These are phyloP conservation scores for Quercus rubra DNA, from an alignment of 306 rosid genomes.

Conservation along the genomic window DNA sequence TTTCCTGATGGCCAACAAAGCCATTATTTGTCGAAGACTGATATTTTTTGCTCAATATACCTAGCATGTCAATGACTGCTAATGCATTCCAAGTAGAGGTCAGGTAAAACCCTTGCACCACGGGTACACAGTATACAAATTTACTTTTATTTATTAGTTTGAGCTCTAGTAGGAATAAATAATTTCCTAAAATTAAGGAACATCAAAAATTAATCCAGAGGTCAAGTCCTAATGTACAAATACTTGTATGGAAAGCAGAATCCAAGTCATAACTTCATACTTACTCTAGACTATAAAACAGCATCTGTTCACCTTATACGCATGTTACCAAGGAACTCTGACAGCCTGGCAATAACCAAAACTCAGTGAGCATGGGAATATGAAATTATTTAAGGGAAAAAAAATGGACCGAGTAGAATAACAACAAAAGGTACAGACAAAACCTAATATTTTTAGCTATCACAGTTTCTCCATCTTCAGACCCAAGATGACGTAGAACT, in stretches of 20 bases:
- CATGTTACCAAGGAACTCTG: constrained; percentile 78
- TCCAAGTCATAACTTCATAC: constrained; percentile 21
- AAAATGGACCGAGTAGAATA: not conserved
- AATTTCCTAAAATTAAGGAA: not conserved
- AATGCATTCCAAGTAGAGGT: not conserved
- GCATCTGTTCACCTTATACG: constrained; percentile 59
- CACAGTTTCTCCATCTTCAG: constrained; percentile 76
- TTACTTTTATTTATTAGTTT: not conserved
- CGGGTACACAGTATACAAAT: not conserved
- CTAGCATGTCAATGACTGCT: not conserved
- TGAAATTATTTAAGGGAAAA: not conserved
- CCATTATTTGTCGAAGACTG: not conserved
- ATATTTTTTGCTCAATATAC: too few relatives aligned
- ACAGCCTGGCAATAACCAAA: constrained; percentile 60
- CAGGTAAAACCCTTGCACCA: not conserved
- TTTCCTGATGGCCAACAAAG: not conserved
- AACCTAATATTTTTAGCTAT: constrained; percentile 88
- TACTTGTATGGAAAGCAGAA: constrained; percentile 10
- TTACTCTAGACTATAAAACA: constrained; percentile 36
- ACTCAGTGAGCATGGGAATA: constrained; percentile 1
- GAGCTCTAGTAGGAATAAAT: not conserved
- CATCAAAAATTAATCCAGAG: not conserved
- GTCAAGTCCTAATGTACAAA: not conserved
- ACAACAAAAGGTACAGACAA: constrained; percentile 8
- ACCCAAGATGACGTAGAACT: constrained; percentile 79